Evolutionary conservation across 148 eudicot species (phyloP).

Genomic region (Fagopyrum esculentum): DNA sequence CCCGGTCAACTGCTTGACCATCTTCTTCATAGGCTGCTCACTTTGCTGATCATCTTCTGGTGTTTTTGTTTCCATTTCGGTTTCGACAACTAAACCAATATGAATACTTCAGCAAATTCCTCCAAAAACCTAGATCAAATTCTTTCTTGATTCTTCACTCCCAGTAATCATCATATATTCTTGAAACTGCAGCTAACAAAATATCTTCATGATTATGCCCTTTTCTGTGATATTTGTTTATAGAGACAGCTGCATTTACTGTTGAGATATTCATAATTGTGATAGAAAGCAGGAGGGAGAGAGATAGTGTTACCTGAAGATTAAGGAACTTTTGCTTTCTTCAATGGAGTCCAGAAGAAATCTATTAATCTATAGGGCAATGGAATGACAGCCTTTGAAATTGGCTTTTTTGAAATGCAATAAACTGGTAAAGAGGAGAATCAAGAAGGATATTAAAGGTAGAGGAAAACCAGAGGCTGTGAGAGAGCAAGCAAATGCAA

Average conservation of each 20-base stretch:
- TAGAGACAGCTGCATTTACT: not conserved
- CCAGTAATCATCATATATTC: not conserved
- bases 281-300: not conserved
- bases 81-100: too few species aligned
- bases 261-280: not conserved
- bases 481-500: not conserved
- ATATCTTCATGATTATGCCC: not conserved
- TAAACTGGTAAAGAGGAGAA: constrained; percentile 3
- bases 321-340: constrained; percentile 3
- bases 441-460: not conserved
- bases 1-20: constrained; percentile 36
- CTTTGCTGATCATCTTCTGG: not conserved
- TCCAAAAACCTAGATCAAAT: not conserved
- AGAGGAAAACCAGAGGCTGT: not conserved
- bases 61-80: not conserved
- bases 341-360: not conserved
- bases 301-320: not conserved
- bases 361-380: not conserved
- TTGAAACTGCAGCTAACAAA: not conserved
- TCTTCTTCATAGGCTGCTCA: constrained; percentile 19
- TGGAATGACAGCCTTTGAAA: not conserved
- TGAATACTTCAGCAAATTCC: too few species aligned
- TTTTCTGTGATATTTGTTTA: not conserved
- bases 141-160: not conserved
- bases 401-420: not conserved